Percentiles rank a stretch among this genome's conserved stretches.
Evolutionary conservation across 305 asterid species (phyloP).

Genomic region (Solanum aculeatissimum): DNA sequence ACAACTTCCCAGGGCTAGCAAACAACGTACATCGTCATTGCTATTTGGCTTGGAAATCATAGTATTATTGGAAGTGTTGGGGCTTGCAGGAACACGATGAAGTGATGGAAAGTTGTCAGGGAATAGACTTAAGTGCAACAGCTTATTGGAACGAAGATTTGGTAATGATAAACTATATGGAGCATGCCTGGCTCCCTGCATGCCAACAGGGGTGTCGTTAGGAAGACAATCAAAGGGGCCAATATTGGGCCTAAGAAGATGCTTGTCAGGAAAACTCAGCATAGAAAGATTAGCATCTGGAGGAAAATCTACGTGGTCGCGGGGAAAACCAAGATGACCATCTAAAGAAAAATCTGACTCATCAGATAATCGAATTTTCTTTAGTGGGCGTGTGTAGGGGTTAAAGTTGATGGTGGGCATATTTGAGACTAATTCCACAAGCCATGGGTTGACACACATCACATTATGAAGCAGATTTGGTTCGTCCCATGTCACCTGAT

Average conservation of each 20-base stretch:
- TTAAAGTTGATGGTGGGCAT: neutral
- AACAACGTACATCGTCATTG: neutral
- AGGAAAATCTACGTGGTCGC: neutral
- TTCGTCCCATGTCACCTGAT: constrained; percentile 1
- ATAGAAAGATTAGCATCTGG: neutral
- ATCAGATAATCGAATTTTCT: neutral
- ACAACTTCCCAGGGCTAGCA: constrained; percentile 27
- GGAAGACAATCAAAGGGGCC: neutral
- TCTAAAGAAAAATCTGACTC: neutral
- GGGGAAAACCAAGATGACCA: neutral
- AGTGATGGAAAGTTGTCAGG: neutral
- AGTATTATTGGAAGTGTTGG: neutral
- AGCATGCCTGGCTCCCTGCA: constrained; percentile 23
- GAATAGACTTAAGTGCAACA: neutral
- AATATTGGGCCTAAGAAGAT: neutral
- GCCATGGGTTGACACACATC: constrained; percentile 8
- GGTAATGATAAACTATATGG: constrained; percentile 3
- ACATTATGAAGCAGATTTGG: neutral
- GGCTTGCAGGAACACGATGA: neutral
- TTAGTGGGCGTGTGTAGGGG: neutral
- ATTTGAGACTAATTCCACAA: constrained; percentile 4
- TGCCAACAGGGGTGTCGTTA: constrained; percentile 4
- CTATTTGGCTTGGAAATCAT: constrained; percentile 12
- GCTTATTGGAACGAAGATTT: neutral
- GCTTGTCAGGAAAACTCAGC: neutral